Conservation (phyloP, 2,329 filamentous ascomycete genomes). For the Fusarium sp. region DNA sequence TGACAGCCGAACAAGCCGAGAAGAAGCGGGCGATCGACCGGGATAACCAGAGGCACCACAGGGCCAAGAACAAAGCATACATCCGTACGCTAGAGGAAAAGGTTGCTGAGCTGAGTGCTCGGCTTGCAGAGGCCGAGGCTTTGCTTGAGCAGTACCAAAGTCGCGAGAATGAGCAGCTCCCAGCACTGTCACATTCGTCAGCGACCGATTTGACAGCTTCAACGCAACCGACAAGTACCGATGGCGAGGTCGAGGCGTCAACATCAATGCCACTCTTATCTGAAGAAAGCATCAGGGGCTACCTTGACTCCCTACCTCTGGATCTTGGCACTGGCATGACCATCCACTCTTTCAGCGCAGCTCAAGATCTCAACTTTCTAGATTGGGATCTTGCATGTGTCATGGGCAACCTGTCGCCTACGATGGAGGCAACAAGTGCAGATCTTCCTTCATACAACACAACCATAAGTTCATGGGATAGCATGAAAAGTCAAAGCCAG, state of each 20-base stretch:
- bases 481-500: neutral
- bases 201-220: neutral
- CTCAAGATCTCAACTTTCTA: neutral
- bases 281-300: neutral
- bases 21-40: slow-evolving; percentile 1
- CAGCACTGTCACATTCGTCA: neutral
- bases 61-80: neutral
- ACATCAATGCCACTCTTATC: neutral
- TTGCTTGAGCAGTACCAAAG: neutral
- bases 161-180: neutral
- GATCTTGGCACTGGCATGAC: slow-evolving; percentile 1
- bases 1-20: neutral
- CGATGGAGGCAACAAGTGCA: neutral
- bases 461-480: neutral
- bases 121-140: neutral
- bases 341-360: neutral
- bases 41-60: neutral
- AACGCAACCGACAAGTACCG: neutral
- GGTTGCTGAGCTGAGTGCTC: neutral
- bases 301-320: neutral
- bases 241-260: neutral
- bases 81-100: neutral
- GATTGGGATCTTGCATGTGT: neutral
- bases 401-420: neutral
- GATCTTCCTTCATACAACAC: neutral